Conservation (phyloP, 495 filamentous ascomycete species). For the Aspergillus biplanus region DNA sequence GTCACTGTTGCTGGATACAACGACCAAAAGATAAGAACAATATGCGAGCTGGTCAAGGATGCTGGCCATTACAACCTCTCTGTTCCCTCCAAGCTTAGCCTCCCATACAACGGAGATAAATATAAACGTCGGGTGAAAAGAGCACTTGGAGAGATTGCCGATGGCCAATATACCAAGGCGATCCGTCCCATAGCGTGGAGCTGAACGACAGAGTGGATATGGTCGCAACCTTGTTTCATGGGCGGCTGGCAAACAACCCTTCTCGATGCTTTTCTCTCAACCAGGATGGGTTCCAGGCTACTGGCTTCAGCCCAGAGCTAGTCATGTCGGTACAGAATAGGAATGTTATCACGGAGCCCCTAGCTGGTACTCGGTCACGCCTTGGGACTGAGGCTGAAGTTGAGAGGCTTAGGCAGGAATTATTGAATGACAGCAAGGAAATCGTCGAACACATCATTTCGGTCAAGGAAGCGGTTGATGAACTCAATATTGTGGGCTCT, state of each 20-base stretch:
- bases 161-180: slow-evolving; percentile 23
- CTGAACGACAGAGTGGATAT: slow-evolving; percentile 20
- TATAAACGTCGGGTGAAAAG: slow-evolving; percentile 15
- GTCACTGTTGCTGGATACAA: slow-evolving; percentile 19
- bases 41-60: neutral
- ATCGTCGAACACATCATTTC: slow-evolving; percentile 25
- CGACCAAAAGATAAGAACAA: slow-evolving; percentile 5
- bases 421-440: slow-evolving; percentile 23
- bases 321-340: slow-evolving; percentile 23
- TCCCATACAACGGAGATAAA: slow-evolving; percentile 8
- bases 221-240: slow-evolving; percentile 22
- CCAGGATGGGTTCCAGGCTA: slow-evolving; percentile 21
- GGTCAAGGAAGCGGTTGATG: slow-evolving; percentile 22
- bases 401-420: slow-evolving; percentile 13
- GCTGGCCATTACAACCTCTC: neutral
- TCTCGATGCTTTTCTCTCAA: slow-evolving; percentile 23
- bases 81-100: neutral
- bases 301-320: slow-evolving; percentile 28
- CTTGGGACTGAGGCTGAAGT: neutral
- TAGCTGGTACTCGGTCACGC: slow-evolving; percentile 24
- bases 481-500: slow-evolving; percentile 16
- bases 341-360: slow-evolving; percentile 22
- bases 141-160: slow-evolving; percentile 17
- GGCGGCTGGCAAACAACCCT: slow-evolving; percentile 21
- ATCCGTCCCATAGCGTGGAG: slow-evolving; percentile 19